Base-by-base conservation (phyloP, 768 basidiomycete species). In the Russula griseocarnosa region DNA sequence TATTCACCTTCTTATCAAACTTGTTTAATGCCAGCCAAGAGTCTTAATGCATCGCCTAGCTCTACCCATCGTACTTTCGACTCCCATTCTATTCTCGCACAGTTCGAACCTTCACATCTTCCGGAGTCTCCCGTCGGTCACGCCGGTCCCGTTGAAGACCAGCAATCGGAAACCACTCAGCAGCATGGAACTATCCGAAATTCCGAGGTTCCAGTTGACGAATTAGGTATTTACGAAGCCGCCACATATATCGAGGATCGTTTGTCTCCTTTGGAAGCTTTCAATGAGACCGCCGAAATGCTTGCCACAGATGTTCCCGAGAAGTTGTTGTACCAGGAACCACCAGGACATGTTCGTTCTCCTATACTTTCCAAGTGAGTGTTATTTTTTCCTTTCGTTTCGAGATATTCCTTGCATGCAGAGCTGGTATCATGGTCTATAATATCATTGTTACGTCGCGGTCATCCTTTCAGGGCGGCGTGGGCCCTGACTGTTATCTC, bases 351-450 rank as follows among this genome's bases (percentile, higher is more conserved):
- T 24, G 36, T 68, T 34, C 67, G 67, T 32, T 66, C 67, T 2
- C 67, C 67, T 30, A 60, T 68, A 44, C 60, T 68, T 49, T 66
- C 67, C n/a, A 62, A 66, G 67, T 68, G 60, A 66, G 67, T 40
- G 10, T 40, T 40, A 40, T 40, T 40, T 7, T 36, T 30, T 53
- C n/a, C 32, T 22, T 26, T 55, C 40, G 30, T 26, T 58, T 30
- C 13, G 13, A 11, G 14, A 18, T 42, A 32, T 32, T 24, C n/a
- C 26, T 24, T 49, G 22, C 46, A 22, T 20, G 11, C 20, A 24
- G 50, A 20, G 6, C 28, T 46, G 16, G 46, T 51, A 38, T 50
- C 8, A 24, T 63, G 32, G 30, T 44, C 40, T 26, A 26, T 57
- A 2, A 3, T 26, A 10, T 56, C 56, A 34, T 30, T 14, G 8